Base-by-base conservation (phyloP, 805 yeast genomes). In the Saccharomycopsis selenospora region DNA sequence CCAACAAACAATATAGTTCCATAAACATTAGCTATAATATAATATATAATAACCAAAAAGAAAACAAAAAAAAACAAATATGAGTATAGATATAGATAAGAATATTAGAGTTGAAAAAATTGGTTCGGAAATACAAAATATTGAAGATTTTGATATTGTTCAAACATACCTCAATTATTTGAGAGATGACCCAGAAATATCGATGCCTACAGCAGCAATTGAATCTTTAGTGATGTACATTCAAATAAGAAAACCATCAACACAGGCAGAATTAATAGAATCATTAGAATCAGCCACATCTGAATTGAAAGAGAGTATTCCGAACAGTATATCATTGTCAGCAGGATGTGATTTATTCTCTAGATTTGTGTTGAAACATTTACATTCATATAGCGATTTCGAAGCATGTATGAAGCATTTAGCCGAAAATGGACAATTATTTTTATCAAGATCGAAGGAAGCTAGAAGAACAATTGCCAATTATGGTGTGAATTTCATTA, bases 171-270 rank as follows among this genome's bases (percentile, higher is more conserved):
- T 87, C 50, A 76, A 77, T 61, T 89, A 87, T 63, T 71, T 93
- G 54, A 79, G 77, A 56, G 96, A 89, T 45, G 97, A 93, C 66
- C 74, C 86, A n/a, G 98, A 93, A 49, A 86, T 93, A 80, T 90
- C 99, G 4, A 93, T 90, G 97, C 99, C 99, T 1, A 87, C 93
- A 28, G 99, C 99, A 40, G 99, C 99, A 29, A 93, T 93, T 60
- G 98, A 93, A 69, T 80, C 96, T 10, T 71, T 93, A 41, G 95
- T 93, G 24, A 85, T 93, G 6, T 75, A 93, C 66, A 67, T 91
- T 25, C 75, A 82, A 55, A 79, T 82, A 43, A 82, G 88, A 57
- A 89, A 88, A 62, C 97, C 99, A 5, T 75, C 88, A 7, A 93
- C 99, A 0, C 88, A 96, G 1, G 86, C 96, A 2, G 99, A 93